Evolutionary conservation across 805 yeast genomes (phyloP), one percentile per base, ranked within the genome.

Genomic region (Debaryomyces hansenii): DNA sequence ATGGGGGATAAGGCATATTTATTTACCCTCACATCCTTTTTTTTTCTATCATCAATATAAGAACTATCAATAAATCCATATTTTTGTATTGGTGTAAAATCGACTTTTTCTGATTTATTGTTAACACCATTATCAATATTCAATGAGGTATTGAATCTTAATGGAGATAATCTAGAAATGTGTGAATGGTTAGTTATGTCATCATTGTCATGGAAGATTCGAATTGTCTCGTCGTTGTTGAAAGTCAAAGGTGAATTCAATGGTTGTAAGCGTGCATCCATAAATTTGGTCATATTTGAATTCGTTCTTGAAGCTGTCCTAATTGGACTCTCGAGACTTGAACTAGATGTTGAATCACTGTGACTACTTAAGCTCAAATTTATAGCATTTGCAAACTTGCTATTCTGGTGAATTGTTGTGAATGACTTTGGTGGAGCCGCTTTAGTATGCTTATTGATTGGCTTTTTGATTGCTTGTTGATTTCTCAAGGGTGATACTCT

Each of bases 241-340:
- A 40, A 47, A 12, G 39, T 42, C 12, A 57, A 44, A 20, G 62
- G 62, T 1, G 55, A 42, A 41, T 55, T 55, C 28, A 58, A 48
- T 6, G 60, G 62, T 36, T 47, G 47, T 11, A 57, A 40, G 24
- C 49, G 54, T 14, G 48, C 40, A 2, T 38, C 47, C 16, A 37
- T 27, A 14, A 36, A 27, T 34, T 42, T 42, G 32, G 45, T 12
- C 10, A 44, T 14, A 41, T 41, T 37, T 20, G 41, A 35, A 8
- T 37, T 43, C 3, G 47, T 38, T 29, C 39, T 43, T 18, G 43
- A 35, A 20, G 40, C 40, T 6, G 40, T 34, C 20, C 27, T 35
- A 5, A 29, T 15, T 15, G 50, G 48, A 44, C 59, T 51, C 10
- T 48, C 55, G 4, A 38, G 20, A 14, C 41, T 44, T 14, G 37